Evolutionary conservation across 805 yeast species (phyloP).

Genomic region (Lipomyces chichibuensis): DNA sequence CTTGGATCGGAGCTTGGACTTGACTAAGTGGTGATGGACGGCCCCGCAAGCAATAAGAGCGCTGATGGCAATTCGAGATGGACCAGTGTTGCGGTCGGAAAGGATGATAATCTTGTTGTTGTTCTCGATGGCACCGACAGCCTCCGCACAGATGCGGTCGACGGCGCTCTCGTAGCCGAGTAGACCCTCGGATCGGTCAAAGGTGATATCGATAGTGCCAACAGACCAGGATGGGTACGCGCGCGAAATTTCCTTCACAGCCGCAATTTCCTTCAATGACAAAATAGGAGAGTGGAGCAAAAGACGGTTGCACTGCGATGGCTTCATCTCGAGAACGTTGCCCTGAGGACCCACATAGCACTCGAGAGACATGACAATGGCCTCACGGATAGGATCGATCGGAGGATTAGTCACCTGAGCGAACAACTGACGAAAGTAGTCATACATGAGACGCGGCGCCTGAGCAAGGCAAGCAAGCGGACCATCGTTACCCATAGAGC

Average conservation of each 20-base stretch:
- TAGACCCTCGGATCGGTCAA: slow-evolving; percentile 77
- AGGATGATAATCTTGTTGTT: slow-evolving; percentile 74
- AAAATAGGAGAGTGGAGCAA: slow-evolving; percentile 81
- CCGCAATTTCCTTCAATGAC: slow-evolving; percentile 69
- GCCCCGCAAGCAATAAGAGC: slow-evolving; percentile 95
- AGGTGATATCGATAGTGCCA: slow-evolving; percentile 83
- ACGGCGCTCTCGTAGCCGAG: slow-evolving; percentile 82
- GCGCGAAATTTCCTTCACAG: slow-evolving; percentile 69
- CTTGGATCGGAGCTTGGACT: slow-evolving; percentile 93
- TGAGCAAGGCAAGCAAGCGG: slow-evolving; percentile 93
- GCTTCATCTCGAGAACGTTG: slow-evolving; percentile 87
- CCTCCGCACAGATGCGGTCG: slow-evolving; percentile 84
- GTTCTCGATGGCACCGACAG: slow-evolving; percentile 79
- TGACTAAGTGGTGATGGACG: slow-evolving; percentile 92
- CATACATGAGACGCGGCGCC: slow-evolving; percentile 87
- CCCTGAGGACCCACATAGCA: slow-evolving; percentile 99
- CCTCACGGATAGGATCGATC: slow-evolving; percentile 96
- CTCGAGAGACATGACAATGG: slow-evolving; percentile 94
- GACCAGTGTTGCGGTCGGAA: slow-evolving; percentile 66
- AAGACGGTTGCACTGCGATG: slow-evolving; percentile 88
- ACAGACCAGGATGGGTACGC: slow-evolving; percentile 88
- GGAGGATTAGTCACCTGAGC: slow-evolving; percentile 99
- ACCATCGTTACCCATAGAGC: slow-evolving; percentile 98
- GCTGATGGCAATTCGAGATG: slow-evolving; percentile 74
- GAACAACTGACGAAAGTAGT: slow-evolving; percentile 92